A percentile compares a stretch with the other conserved stretches of the same genome.
These are phyloP conservation scores for Neofusicoccum sp. DNA, from an alignment of 2,329 filamentous ascomycete species.

Conservation along the genomic window DNA sequence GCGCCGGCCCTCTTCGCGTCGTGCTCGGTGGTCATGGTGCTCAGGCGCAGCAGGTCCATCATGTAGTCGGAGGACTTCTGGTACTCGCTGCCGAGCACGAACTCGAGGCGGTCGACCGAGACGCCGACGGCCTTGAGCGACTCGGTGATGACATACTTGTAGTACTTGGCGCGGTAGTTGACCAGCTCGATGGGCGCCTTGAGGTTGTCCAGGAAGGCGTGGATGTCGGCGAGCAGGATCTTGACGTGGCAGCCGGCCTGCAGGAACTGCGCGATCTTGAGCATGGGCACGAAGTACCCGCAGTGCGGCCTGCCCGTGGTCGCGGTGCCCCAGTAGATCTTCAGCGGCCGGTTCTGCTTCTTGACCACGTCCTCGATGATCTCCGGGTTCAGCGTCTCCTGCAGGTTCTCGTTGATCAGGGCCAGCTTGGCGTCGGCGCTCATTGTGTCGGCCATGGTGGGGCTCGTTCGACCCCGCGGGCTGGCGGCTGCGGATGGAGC, in stretches of 20 bases:
- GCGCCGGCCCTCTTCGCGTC: conserved; percentile 89
- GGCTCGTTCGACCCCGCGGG: conserved; percentile 15
- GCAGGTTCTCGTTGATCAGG: conserved; percentile 78
- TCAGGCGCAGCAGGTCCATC: conserved; percentile 85
- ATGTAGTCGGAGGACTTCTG: conserved; percentile 70
- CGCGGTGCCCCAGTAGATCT: conserved; percentile 87
- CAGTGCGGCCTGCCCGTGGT: conserved; percentile 87
- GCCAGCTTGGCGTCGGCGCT: conserved; percentile 63
- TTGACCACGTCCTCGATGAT: conserved; percentile 74
- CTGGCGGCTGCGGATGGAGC: not conserved
- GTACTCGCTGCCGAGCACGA: conserved; percentile 84
- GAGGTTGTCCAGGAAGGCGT: conserved; percentile 78
- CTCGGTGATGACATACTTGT: conserved; percentile 73
- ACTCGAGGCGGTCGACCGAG: conserved; percentile 74
- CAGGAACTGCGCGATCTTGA: conserved; percentile 89
- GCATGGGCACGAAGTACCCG: conserved; percentile 84
- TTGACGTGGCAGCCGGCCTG: conserved; percentile 81
- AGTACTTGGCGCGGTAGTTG: conserved; percentile 79
- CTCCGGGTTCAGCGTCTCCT: conserved; percentile 81
- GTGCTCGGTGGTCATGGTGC: conserved; percentile 70
- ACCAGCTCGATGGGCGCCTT: conserved; percentile 91
- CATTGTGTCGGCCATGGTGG: conserved; percentile 20
- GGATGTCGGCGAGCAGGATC: conserved; percentile 67
- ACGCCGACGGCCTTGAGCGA: conserved; percentile 79
- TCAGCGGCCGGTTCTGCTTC: conserved; percentile 68